Conservation (phyloP, 2,329 filamentous ascomycete genomes). For the Rutstroemia sp. region DNA sequence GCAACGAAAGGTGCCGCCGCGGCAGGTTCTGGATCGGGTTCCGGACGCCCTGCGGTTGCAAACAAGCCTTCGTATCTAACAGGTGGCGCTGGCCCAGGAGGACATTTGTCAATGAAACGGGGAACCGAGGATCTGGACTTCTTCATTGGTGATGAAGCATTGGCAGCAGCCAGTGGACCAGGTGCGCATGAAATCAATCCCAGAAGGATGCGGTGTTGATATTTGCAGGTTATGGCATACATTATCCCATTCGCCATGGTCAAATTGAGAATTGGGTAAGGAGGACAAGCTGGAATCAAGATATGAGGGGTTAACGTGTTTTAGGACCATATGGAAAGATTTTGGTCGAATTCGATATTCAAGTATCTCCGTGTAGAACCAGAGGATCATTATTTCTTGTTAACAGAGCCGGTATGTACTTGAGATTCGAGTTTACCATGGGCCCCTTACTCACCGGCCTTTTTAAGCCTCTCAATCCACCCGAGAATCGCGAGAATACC, state of each 20-base stretch:
- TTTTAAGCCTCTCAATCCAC: slow-evolving; percentile 81
- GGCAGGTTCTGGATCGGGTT: slow-evolving; percentile 67
- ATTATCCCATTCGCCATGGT: slow-evolving; percentile 95
- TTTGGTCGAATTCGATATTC: slow-evolving; percentile 99
- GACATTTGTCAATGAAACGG: slow-evolving; percentile 83
- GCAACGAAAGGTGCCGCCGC: slow-evolving; percentile 78
- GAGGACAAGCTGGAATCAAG: not conserved
- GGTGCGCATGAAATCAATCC: slow-evolving; percentile 40
- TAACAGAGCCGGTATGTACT: slow-evolving; percentile 80
- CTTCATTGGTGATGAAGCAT: slow-evolving; percentile 96
- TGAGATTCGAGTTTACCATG: not conserved
- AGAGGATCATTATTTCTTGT: slow-evolving; percentile 96
- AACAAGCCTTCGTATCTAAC: slow-evolving; percentile 96
- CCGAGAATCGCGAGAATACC: slow-evolving; percentile 97
- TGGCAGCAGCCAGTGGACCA: slow-evolving; percentile 75
- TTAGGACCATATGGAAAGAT: slow-evolving; percentile 97
- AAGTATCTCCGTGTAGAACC: slow-evolving; percentile 98
- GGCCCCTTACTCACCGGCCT: slow-evolving; percentile 1
- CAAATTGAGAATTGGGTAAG: slow-evolving; percentile 98
- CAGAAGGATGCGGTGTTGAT: slow-evolving; percentile 14
- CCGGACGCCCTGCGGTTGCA: slow-evolving; percentile 80
- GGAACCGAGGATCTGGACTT: slow-evolving; percentile 97
- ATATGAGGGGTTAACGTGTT: slow-evolving; percentile 16
- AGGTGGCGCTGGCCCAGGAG: slow-evolving; percentile 74
- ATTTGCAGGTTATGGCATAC: slow-evolving; percentile 74